Evolutionary conservation across 306 rosid species (phyloP).

Genomic region (Sicyos edulis): DNA sequence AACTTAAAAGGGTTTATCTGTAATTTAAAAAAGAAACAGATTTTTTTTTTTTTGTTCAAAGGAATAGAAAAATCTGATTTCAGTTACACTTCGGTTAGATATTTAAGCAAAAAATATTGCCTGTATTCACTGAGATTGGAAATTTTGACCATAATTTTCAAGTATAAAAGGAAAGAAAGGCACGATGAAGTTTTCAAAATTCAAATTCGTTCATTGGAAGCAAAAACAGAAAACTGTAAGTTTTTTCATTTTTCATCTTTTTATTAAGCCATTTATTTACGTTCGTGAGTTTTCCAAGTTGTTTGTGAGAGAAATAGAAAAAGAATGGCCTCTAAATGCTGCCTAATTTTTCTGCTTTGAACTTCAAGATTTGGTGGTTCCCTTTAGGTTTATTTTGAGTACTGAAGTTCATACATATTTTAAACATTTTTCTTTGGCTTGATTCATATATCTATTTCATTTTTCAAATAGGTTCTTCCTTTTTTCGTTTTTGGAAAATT

Average conservation of each 20-base stretch:
- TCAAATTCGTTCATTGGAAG: background rate
- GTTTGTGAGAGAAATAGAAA: too few relatives aligned
- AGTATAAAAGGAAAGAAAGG: background rate
- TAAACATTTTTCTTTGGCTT: background rate
- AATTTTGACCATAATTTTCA: background rate
- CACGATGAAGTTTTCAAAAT: background rate
- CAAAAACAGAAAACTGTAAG: background rate
- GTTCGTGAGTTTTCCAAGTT: too few relatives aligned
- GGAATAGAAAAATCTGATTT: background rate
- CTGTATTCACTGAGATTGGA: conserved; percentile 3
- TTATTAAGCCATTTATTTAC: too few relatives aligned
- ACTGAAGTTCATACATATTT: background rate
- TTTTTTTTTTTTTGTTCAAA: too few relatives aligned
- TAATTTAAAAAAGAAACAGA: conserved; percentile 3
- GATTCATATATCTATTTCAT: background rate
- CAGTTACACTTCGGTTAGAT: conserved; percentile 14
- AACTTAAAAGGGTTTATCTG: conserved; percentile 24
- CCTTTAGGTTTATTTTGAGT: background rate
- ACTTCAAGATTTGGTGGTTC: background rate
- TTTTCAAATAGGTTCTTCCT: background rate
- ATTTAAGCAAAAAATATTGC: conserved; percentile 2
- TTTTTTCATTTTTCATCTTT: background rate
- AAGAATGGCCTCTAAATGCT: background rate
- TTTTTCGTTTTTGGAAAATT: background rate
- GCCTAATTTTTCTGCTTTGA: background rate